Conservation (phyloP, 108 stramenopile species). For the Poteriospumella lacustris region DNA sequence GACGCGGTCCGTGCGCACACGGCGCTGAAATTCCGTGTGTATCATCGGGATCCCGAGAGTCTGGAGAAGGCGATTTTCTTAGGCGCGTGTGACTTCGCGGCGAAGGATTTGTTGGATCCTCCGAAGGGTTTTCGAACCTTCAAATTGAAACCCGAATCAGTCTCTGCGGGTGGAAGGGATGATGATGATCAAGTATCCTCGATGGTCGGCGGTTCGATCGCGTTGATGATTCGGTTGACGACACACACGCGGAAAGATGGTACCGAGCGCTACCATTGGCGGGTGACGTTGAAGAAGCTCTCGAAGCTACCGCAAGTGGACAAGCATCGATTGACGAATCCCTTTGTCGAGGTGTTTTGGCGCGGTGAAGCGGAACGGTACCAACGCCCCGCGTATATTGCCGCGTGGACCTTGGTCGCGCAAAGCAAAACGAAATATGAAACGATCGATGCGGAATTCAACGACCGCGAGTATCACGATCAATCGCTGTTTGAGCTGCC, state of each 20-base stretch:
- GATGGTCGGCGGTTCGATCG: too few species aligned
- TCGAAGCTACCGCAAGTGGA: not conserved
- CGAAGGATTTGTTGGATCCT: too few species aligned
- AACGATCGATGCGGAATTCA: not conserved
- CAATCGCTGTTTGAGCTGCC: not conserved
- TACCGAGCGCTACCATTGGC: too few species aligned
- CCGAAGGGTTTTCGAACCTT: not conserved
- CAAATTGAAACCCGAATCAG: not conserved
- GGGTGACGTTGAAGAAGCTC: not conserved
- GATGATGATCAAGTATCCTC: too few species aligned
- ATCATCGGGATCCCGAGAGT: too few species aligned
- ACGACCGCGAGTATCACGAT: not conserved
- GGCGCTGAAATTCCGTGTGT: too few species aligned
- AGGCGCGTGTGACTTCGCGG: too few species aligned
- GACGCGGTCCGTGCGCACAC: too few species aligned
- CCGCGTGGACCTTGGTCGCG: not conserved
- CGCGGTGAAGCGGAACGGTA: not conserved
- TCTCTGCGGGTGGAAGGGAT: too few species aligned
- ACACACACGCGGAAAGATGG: too few species aligned
- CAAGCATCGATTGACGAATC: not conserved
- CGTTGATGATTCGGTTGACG: too few species aligned
- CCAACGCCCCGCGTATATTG: not conserved
- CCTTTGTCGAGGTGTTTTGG: conserved; percentile 1
- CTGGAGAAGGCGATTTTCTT: too few species aligned
- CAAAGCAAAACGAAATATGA: not conserved